Base-by-base conservation (phyloP, 805 yeast species). In the Wickerhamomyces subpelliculosus region DNA sequence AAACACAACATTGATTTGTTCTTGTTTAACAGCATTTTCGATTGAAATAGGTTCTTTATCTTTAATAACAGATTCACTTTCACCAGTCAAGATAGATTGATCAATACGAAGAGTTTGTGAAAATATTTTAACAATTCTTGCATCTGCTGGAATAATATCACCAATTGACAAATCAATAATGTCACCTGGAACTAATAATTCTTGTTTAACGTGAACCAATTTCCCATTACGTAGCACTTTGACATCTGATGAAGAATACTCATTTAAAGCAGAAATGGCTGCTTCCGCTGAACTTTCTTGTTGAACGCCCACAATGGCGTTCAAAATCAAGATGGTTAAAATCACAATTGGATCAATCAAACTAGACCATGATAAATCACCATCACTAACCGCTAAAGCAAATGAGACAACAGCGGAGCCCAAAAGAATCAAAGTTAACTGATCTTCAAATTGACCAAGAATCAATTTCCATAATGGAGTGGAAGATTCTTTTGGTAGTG, bases 251-350 rank as follows among this genome's bases (percentile, higher is more conserved):
- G 73, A 65, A 21, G 72, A 54, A 39, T 72, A 67, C 21, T 65
- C 64, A 38, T 67, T 60, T 44, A 72, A 57, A 7, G 75, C 72
- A 8, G 73, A 65, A 60, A 72, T 72, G 5, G 76, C 73, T 28
- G 67, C 58, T 46, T 72, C 77, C 10, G 77, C 77, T 34, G 69
- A 64, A 16, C 63, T 54, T 47, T 72, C 77, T 48, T 72, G 76
- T 27, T 69, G 60, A 27, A 70, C 73, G 14, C 77, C 77, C 16
- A 72, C 73, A 9, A 61, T 49, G 25, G 74, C 70, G 42, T 72
- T 72, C 26, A 72, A 56, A 5, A 62, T 52, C 5, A 72, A 64
- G 29, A 72, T 74, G 32, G 62, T 57, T 7, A 64, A 67, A 48
- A 72, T 72, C 12, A 72, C 77, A 10, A 59, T 46, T 11, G 63